Conservation (phyloP, 23 red algal species). For the Gracilaria gracilis region DNA sequence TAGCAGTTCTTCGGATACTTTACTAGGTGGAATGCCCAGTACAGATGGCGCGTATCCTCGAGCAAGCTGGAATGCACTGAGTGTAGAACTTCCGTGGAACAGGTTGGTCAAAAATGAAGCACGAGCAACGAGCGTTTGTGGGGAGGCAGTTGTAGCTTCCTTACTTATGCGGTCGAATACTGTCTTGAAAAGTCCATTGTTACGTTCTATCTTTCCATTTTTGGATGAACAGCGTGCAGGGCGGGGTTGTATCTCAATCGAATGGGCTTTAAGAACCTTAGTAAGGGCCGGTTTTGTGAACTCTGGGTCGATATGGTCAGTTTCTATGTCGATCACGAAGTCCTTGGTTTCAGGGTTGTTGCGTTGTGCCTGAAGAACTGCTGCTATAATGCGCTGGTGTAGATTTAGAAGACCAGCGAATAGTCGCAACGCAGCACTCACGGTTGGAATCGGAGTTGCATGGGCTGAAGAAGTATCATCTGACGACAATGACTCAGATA, state of each 20-base stretch:
- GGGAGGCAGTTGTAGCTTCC: background rate
- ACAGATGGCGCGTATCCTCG: conserved; percentile 5
- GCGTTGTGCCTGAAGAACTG: conserved; percentile 18
- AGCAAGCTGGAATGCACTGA: conserved; percentile 22
- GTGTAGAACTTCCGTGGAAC: background rate
- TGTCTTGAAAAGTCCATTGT: conserved; percentile 25
- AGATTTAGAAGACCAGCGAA: conserved; percentile 33
- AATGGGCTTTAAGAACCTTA: background rate
- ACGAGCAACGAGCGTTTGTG: background rate
- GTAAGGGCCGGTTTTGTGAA: background rate
- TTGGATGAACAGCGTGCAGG: conserved; percentile 17
- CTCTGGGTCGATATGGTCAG: conserved; percentile 14
- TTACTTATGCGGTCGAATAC: background rate
- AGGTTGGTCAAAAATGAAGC: conserved; percentile 37
- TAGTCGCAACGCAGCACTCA: conserved; percentile 16
- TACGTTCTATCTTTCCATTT: conserved; percentile 25
- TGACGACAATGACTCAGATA: conserved; percentile 30
- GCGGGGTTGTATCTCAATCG: background rate
- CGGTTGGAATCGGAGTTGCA: conserved; percentile 6
- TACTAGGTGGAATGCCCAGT: background rate
- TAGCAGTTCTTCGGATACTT: background rate
- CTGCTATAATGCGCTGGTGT: conserved; percentile 20
- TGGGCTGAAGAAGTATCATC: conserved; percentile 18
- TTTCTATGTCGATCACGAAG: background rate
- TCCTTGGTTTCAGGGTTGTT: conserved; percentile 28